Conservation (phyloP, 1,284 basidiomycete species). For the Phlebopus sp. region DNA sequence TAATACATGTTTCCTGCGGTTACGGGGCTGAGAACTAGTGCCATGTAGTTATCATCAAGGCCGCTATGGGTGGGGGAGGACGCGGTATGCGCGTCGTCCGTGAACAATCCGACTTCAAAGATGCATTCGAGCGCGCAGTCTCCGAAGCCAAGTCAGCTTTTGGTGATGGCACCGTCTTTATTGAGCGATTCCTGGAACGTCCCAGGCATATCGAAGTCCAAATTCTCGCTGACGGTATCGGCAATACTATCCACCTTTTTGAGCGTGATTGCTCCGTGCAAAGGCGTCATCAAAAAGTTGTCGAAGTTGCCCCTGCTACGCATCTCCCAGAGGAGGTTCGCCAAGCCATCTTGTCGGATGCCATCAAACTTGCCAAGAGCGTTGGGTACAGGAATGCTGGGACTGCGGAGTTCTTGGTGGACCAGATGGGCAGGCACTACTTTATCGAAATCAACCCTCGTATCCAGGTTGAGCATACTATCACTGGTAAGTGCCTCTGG, state of each 20-base stretch:
- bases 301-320: constrained; percentile 96
- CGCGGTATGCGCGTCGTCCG: constrained; percentile 99
- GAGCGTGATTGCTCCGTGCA: constrained; percentile 99
- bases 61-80: constrained; percentile 97
- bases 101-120: constrained; percentile 88
- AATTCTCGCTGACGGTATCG: constrained; percentile 85
- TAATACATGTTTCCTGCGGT: constrained; percentile 8
- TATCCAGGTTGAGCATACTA: constrained; percentile 98
- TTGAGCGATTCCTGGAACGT: constrained; percentile 95
- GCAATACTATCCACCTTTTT: constrained; percentile 95
- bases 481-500: constrained; percentile 64
- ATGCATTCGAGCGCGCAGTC: constrained; percentile 90
- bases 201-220: constrained; percentile 99
- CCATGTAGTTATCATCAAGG: constrained; percentile 86
- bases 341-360: constrained; percentile 84
- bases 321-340: constrained; percentile 91
- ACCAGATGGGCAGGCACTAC: constrained; percentile 93
- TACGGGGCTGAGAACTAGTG: neutral
- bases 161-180: constrained; percentile 98
- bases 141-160: constrained; percentile 96
- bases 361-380: constrained; percentile 91
- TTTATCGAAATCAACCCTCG: constrained; percentile 99
- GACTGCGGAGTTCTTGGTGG: constrained; percentile 96
- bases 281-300: constrained; percentile 97
- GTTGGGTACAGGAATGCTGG: constrained; percentile 96